A percentile compares a stretch with the other conserved stretches of the same genome.
phyloP scores from a whole-genome alignment of 169 alveolate species.

The Perkinsus olseni region DNA sequence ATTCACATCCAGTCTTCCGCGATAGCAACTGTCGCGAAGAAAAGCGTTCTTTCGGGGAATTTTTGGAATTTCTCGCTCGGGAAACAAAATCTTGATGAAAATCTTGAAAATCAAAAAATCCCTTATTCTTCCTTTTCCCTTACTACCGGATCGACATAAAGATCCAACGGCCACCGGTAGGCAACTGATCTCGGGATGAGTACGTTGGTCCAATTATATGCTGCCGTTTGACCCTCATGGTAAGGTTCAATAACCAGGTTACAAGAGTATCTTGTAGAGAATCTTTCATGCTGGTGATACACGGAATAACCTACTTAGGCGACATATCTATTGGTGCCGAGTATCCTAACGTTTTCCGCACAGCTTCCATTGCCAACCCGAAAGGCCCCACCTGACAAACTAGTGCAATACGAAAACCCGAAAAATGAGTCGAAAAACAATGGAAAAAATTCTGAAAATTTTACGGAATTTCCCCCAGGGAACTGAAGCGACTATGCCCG shows the following conservation, averaged over 20 bases:
- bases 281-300: too few species aligned
- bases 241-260: neutral
- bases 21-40: too few species aligned
- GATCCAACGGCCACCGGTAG: neutral
- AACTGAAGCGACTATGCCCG: too few species aligned
- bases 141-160: neutral
- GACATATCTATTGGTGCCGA: neutral
- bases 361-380: neutral
- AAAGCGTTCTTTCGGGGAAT: too few species aligned
- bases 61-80: too few species aligned
- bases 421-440: neutral
- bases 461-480: too few species aligned
- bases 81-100: too few species aligned
- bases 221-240: neutral
- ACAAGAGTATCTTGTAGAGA: neutral
- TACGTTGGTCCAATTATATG: neutral
- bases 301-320: neutral
- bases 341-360: neutral
- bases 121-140: too few species aligned
- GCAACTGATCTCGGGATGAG: neutral
- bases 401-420: too few species aligned
- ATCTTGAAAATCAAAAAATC: too few species aligned
- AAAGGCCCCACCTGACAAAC: neutral
- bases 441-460: too few species aligned
- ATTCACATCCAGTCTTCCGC: too few species aligned